Base-by-base conservation (phyloP, 2,329 filamentous ascomycete species). In the Trichophyton benhamiae region DNA sequence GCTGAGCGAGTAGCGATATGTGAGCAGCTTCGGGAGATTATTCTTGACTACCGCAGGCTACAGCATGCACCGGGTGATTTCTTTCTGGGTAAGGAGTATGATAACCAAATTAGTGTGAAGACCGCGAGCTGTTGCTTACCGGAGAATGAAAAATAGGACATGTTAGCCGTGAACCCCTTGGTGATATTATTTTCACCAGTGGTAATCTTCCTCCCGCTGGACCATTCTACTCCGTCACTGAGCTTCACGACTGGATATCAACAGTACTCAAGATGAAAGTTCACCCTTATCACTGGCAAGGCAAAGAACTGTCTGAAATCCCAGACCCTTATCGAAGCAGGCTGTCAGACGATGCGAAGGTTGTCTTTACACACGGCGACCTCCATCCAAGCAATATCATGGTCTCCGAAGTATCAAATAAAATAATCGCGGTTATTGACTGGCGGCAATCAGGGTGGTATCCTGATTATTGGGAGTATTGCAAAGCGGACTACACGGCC, bases 311-410 rank as follows among this genome's bases (percentile, higher is more conserved):
- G 57, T 69, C 68, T 2, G 63, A 67, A 1, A 66, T 66, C 33
- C 58, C 69, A 1, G 70, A 72, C 58, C 68, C 70, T 44, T 72
- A 68, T 57, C 68, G 70, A 30, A 46, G 69, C 46, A 64, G 69
- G 3, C 64, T 73, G 2, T 68, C 68, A 5, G 69, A 72, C 64
- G 63, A 71, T 62, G 65, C 67, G 60, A 60, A 64, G 11, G 72
- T 74, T 33, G 69, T 66, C 17, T 73, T 73, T 59, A 74, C 70
- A 1, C 71, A 74, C 62, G 67, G 65, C 27, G 72, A 75, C 65
- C 67, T 75, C 41, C 70, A 73, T 63, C 70, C 59, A 36, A 70
- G 67, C 48, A 74, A 74, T 48, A 67, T 74, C 44, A 67, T 73
- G n/a, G 49, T 72, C 25, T 67, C 67, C 17, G 57, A 57, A 27